Evolutionary conservation across 1,139 yeast species (phyloP).

Genomic region (Candida tunisiensis): DNA sequence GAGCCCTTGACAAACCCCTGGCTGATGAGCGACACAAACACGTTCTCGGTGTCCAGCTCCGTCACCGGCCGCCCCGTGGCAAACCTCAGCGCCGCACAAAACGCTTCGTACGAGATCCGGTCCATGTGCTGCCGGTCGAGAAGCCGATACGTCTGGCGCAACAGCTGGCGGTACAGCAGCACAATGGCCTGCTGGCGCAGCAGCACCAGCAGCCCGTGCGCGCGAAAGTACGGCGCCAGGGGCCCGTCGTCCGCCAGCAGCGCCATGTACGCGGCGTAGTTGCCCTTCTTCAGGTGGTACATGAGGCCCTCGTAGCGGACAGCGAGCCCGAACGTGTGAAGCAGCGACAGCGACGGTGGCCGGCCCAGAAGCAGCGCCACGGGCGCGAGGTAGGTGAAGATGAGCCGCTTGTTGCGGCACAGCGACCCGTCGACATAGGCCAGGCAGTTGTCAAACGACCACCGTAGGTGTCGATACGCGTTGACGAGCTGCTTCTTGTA

Average conservation of each 20-base stretch:
- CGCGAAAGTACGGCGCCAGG: conserved; percentile 10
- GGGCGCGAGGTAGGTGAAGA: conserved; percentile 41
- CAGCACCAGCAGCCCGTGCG: conserved; percentile 13
- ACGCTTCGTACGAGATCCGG: conserved; percentile 3
- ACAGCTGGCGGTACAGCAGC: conserved; percentile 5
- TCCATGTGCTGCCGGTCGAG: conserved; percentile 9
- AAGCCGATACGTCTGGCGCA: conserved; percentile 7
- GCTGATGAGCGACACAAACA: conserved; percentile 18
- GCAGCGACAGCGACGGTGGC: conserved; percentile 13
- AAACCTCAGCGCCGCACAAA: conserved; percentile 4
- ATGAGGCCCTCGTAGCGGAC: conserved; percentile 15
- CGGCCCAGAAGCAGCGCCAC: conserved; percentile 22
- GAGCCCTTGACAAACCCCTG: conserved; percentile 21
- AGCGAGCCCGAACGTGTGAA: conserved; percentile 10
- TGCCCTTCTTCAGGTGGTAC: conserved; percentile 11
- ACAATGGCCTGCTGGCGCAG: conserved; percentile 15
- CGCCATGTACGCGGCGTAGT: conserved; percentile 10
- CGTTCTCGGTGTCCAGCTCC: conserved; percentile 13
- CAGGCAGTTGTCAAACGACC: conserved; percentile 41
- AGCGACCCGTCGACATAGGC: conserved; percentile 9
- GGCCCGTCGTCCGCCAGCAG: conserved; percentile 13
- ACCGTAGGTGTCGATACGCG: conserved; percentile 40
- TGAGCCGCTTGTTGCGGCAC: conserved; percentile 22
- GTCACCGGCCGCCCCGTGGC: conserved; percentile 2
- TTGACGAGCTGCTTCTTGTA: conserved; percentile 39